A percentile compares a stretch with the other conserved stretches of the same genome.
phyloP scores from a whole-genome alignment of 495 filamentous ascomycete species.

The Neurospora sp. region DNA sequence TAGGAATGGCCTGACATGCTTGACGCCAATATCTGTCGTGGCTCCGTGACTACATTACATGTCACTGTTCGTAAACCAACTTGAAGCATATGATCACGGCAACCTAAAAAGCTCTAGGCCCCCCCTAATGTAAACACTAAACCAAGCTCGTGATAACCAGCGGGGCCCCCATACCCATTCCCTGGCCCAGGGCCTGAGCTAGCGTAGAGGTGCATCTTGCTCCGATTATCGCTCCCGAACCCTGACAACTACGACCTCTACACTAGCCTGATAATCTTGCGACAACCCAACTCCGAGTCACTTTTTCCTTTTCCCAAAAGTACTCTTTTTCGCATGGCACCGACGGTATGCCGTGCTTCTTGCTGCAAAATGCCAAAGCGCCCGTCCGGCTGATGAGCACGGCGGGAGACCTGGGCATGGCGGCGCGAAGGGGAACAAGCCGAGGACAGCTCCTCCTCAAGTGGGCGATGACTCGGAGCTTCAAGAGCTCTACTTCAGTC shows the following conservation, averaged over 20 bases:
- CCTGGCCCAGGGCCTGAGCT: not conserved
- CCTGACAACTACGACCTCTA: not conserved
- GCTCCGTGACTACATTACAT: not conserved
- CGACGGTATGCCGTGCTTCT: constrained; percentile 36
- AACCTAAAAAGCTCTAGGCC: not conserved
- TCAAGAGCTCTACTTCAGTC: not conserved
- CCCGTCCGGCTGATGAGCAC: constrained; percentile 26
- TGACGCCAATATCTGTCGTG: not conserved
- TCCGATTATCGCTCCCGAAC: not conserved
- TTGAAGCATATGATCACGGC: not conserved
- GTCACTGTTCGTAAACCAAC: not conserved
- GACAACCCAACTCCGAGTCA: not conserved
- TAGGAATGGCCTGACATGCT: not conserved
- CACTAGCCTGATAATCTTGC: not conserved
- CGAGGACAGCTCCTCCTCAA: constrained; percentile 3
- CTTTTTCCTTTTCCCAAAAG: not conserved
- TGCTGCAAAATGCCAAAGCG: constrained; percentile 34
- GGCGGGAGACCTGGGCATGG: constrained; percentile 10
- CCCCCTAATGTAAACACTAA: not conserved
- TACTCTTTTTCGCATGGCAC: constrained; percentile 30
- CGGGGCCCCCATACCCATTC: not conserved
- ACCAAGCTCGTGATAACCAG: not conserved
- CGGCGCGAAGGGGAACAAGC: not conserved
- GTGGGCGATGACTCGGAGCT: not conserved
- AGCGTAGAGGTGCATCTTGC: not conserved